Evolutionary conservation across 192 early-diverging fungal species (phyloP).

Genomic region (Coemansia furcata): DNA sequence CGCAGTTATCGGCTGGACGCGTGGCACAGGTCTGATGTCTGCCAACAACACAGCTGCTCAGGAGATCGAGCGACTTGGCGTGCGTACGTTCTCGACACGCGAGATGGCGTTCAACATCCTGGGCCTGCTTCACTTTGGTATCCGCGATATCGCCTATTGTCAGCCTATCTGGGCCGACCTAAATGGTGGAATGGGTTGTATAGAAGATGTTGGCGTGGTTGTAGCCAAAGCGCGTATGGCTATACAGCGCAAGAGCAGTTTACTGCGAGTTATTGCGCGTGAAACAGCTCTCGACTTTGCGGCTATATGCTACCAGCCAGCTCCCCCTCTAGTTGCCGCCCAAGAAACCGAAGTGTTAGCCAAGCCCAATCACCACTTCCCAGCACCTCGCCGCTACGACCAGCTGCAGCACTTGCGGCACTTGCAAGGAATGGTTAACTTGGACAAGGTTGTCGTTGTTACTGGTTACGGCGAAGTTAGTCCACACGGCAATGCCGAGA

Average conservation of each 20-base stretch:
- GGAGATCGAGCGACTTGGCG: slow-evolving; percentile 82
- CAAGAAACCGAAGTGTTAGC: slow-evolving; percentile 70
- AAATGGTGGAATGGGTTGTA: slow-evolving; percentile 75
- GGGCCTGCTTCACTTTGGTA: slow-evolving; percentile 76
- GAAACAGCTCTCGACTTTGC: neutral
- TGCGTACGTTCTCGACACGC: slow-evolving; percentile 87
- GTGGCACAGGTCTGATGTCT: slow-evolving; percentile 93
- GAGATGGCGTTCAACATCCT: slow-evolving; percentile 96
- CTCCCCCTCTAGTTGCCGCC: neutral
- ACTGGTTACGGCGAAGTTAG: slow-evolving; percentile 91
- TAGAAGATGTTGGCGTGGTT: slow-evolving; percentile 38
- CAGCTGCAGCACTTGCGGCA: slow-evolving; percentile 64
- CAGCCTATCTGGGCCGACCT: slow-evolving; percentile 88
- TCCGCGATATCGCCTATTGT: slow-evolving; percentile 69
- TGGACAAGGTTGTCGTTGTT: slow-evolving; percentile 87
- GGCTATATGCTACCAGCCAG: neutral
- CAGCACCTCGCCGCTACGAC: slow-evolving; percentile 62
- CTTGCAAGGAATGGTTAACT: slow-evolving; percentile 73
- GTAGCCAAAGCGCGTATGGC: neutral
- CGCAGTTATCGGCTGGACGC: slow-evolving; percentile 95
- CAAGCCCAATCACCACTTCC: slow-evolving; percentile 87
- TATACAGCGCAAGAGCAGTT: neutral
- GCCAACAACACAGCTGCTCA: slow-evolving; percentile 86
- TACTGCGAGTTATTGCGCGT: neutral
- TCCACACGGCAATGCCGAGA: slow-evolving; percentile 84